Evolutionary conservation across 805 yeast genomes (phyloP).

Genomic region (Candida taoyuanica): DNA sequence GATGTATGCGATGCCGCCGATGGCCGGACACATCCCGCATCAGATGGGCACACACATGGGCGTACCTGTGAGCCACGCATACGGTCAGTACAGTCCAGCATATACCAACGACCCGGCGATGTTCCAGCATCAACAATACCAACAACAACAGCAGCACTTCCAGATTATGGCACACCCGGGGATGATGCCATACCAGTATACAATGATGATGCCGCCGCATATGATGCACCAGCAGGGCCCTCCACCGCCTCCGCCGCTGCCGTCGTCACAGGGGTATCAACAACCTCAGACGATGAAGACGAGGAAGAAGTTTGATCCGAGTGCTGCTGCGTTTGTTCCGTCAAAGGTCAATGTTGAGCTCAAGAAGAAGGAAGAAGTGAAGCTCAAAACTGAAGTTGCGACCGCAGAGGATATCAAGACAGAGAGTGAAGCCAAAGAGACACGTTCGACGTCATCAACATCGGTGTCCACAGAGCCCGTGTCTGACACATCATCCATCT

Average conservation of each 20-base stretch:
- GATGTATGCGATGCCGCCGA: not conserved
- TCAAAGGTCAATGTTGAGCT: not conserved
- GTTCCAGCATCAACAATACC: not conserved
- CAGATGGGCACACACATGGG: not conserved
- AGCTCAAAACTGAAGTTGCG: not conserved
- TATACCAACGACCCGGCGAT: not conserved
- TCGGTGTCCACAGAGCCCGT: not conserved
- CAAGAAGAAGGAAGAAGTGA: not conserved
- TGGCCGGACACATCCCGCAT: too few relatives aligned
- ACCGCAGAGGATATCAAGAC: too few relatives aligned
- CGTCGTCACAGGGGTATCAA: too few relatives aligned
- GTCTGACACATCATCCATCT: not conserved
- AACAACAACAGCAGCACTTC: not conserved
- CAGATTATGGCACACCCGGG: too few relatives aligned
- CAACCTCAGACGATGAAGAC: too few relatives aligned
- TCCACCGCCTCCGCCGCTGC: conserved; percentile 1
- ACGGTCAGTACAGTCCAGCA: not conserved
- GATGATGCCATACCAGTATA: not conserved
- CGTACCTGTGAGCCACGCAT: not conserved
- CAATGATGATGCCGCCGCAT: not conserved
- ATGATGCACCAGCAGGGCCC: not conserved
- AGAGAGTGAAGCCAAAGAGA: not conserved
- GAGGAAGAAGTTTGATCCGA: conserved; percentile 5
- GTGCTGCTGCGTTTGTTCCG: conserved; percentile 3
- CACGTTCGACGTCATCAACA: not conserved